Conservation (phyloP, 345 rosid species). For the Cardamine chenopodiifolia region DNA sequence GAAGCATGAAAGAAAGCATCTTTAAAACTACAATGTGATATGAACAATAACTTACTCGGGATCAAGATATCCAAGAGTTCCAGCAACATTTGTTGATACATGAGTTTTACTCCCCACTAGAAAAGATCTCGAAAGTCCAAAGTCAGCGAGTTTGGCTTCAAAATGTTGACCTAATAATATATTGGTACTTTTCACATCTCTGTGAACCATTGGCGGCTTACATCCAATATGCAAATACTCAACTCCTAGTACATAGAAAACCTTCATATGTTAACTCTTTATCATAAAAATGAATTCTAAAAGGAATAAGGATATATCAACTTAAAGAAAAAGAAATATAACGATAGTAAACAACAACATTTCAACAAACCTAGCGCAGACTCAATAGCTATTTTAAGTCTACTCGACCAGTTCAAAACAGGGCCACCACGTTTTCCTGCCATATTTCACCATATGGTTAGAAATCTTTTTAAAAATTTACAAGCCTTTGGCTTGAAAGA, state of each 20-base stretch:
- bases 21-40: neutral
- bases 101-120: constrained; percentile 35
- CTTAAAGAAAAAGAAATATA: neutral
- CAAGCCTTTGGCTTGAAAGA: neutral
- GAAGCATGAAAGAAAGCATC: neutral
- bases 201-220: constrained; percentile 50
- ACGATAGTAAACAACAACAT: neutral
- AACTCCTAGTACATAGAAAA: constrained; percentile 30
- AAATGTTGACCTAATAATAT: constrained; percentile 42
- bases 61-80: constrained; percentile 50
- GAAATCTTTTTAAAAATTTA: neutral
- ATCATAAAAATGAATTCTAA: neutral
- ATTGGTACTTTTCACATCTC: constrained; percentile 56
- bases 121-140: constrained; percentile 50
- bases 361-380: constrained; percentile 46
- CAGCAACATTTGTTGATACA: constrained; percentile 37
- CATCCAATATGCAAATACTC: constrained; percentile 56
- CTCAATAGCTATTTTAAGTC: constrained; percentile 47
- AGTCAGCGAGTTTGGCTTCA: constrained; percentile 53
- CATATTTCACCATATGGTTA: neutral
- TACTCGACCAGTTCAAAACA: constrained; percentile 45
- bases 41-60: constrained; percentile 46
- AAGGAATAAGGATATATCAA: neutral
- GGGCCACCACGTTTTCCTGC: constrained; percentile 19
- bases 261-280: neutral